Conservation (phyloP, 2,329 filamentous ascomycete genomes). For the Xylaria sp. region DNA sequence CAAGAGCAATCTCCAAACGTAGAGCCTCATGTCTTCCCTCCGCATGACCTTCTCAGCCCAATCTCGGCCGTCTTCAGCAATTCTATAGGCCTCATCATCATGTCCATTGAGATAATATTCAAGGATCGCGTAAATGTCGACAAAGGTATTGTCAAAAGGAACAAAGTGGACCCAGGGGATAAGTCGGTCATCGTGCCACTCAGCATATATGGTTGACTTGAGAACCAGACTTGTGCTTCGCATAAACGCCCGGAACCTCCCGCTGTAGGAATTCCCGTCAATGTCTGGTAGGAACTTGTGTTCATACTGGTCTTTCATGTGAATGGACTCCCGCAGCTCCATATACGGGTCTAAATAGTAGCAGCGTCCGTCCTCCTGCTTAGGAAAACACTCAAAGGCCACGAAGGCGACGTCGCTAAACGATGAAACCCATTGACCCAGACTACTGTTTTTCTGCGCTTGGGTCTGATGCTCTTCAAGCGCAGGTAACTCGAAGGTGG, state of each 20-base stretch:
- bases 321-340: slow-evolving; percentile 47
- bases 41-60: slow-evolving; percentile 73
- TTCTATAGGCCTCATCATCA: slow-evolving; percentile 62
- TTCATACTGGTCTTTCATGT: slow-evolving; percentile 62
- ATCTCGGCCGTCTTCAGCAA: slow-evolving; percentile 67
- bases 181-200: slow-evolving; percentile 79
- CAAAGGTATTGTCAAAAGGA: slow-evolving; percentile 75
- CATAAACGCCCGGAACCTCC: slow-evolving; percentile 72
- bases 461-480: slow-evolving; percentile 56
- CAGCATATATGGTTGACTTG: slow-evolving; percentile 77
- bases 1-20: slow-evolving; percentile 69
- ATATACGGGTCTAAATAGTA: slow-evolving; percentile 55
- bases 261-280: slow-evolving; percentile 75
- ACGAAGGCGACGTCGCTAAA: slow-evolving; percentile 60
- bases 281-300: slow-evolving; percentile 76
- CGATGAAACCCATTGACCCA: slow-evolving; percentile 56
- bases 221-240: slow-evolving; percentile 72
- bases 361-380: slow-evolving; percentile 48
- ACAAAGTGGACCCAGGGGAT: slow-evolving; percentile 78
- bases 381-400: slow-evolving; percentile 53
- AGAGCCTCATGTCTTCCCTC: slow-evolving; percentile 73
- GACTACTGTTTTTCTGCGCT: slow-evolving; percentile 45
- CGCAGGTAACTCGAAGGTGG: slow-evolving; percentile 57
- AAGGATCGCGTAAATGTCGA: slow-evolving; percentile 73
- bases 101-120: slow-evolving; percentile 71